Conservation (phyloP, 495 filamentous ascomycete species). For the Talaromyces nanjingensis region DNA sequence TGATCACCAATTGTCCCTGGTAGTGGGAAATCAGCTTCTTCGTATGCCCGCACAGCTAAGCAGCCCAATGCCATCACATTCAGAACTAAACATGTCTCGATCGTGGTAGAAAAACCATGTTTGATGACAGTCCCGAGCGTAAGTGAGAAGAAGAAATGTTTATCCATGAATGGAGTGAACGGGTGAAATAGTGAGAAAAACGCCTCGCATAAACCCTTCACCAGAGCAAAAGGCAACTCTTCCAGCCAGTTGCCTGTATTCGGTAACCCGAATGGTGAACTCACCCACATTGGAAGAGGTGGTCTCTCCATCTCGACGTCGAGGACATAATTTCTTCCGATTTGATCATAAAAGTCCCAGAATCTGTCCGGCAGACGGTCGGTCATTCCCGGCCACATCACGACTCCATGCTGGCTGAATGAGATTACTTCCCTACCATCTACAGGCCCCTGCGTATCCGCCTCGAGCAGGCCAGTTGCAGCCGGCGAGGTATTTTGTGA, state of each 20-base stretch:
- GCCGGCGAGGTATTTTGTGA: slow-evolving; percentile 24
- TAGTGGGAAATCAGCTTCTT: slow-evolving; percentile 39
- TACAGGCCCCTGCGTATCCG: slow-evolving; percentile 19
- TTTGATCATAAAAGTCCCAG: slow-evolving; percentile 27
- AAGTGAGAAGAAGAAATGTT: slow-evolving; percentile 38
- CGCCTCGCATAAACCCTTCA: slow-evolving; percentile 36
- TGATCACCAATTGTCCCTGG: slow-evolving; percentile 26
- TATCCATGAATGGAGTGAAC: slow-evolving; percentile 43
- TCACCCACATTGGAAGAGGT: slow-evolving; percentile 34
- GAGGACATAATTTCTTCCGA: slow-evolving; percentile 41
- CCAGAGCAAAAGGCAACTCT: slow-evolving; percentile 30
- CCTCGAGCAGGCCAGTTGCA: slow-evolving; percentile 2
- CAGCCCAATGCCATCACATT: slow-evolving; percentile 40
- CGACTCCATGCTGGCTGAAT: slow-evolving; percentile 43
- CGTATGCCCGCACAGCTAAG: slow-evolving; percentile 34
- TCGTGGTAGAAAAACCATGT: slow-evolving; percentile 34
- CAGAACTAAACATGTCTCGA: slow-evolving; percentile 39
- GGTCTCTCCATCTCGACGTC: slow-evolving; percentile 35
- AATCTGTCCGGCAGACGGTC: slow-evolving; percentile 29
- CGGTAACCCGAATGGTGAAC: slow-evolving; percentile 27
- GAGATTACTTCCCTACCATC: slow-evolving; percentile 32
- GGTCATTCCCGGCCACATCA: slow-evolving; percentile 38
- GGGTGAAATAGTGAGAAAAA: slow-evolving; percentile 41
- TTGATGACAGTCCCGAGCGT: slow-evolving; percentile 38
- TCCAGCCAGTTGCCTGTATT: slow-evolving; percentile 36